Evolutionary conservation across 495 filamentous ascomycete genomes (phyloP).

Genomic region (Trypethelium eluteriae): DNA sequence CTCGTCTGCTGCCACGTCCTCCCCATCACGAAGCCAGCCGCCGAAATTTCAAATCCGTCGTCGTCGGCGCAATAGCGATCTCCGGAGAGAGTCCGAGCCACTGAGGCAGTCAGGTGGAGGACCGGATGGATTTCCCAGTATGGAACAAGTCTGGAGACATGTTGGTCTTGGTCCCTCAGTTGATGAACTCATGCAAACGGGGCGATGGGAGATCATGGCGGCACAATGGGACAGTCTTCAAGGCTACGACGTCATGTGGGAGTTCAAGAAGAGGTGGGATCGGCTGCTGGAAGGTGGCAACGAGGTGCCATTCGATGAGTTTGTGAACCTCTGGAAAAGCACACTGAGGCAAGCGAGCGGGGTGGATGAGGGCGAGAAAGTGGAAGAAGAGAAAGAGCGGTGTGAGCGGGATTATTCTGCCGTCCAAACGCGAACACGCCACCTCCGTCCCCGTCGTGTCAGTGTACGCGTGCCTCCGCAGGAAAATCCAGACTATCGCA

Average conservation of each 20-base stretch:
- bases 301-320: not conserved
- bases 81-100: not conserved
- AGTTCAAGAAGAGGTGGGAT: conserved; percentile 4
- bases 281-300: not conserved
- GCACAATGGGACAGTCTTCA: conserved; percentile 5
- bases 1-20: not conserved
- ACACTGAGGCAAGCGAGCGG: not conserved
- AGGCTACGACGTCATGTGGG: conserved; percentile 4
- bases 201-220: not conserved
- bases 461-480: not conserved
- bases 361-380: not conserved
- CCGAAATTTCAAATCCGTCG: not conserved
- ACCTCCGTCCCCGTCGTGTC: not conserved
- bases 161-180: conserved; percentile 3
- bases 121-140: not conserved
- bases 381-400: too few relatives aligned
- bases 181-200: not conserved
- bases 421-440: not conserved
- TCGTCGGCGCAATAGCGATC: not conserved
- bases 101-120: not conserved
- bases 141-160: conserved; percentile 4
- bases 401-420: not conserved
- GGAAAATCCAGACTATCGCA: not conserved
- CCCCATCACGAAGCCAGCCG: not conserved
- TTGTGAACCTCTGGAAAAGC: not conserved